Evolutionary conservation across 1,284 basidiomycete species (phyloP), one percentile per base, ranked within the genome.

Genomic region (Ceraceosorus guamensis): DNA sequence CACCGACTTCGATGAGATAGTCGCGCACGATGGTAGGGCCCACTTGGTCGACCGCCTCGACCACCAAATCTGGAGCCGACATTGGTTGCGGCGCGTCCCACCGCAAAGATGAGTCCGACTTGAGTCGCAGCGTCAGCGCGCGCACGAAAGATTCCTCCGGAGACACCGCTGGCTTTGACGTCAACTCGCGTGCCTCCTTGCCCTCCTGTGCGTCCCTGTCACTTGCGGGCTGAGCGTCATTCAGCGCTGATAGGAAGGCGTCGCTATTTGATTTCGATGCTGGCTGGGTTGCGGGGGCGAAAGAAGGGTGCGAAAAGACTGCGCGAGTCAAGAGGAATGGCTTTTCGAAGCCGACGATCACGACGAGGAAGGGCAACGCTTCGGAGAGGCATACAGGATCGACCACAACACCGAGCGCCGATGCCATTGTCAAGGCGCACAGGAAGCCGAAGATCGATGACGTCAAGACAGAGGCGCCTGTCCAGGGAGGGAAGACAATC

Each of bases 271-370:
- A 57, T 57, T 58, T 71, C 52, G 51, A 58, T 50, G 53, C 55
- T 54, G 37, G 60, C 34, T 48, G 55, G 31, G 51, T 46, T 47
- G 57, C 54, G 30, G 81, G 81, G 1, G 79, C 78, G 65, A 81
- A 82, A 62, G 90, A 85, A 3, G 89, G 88, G 68, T 92, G 88
- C 18, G 85, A 83, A 78, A 97, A 90, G 37, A 97, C 88, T 10
- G 91, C 88, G 32, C 87, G 83, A 0, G 91, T 91, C 43, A 98
- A 84, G 10, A 89, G 84, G 59, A 92, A 87, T 0, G 92, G 93
- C 78, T 98, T 98, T 79, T 98, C 93, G 75, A 97, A 98, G 11
- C 93, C 93, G 56, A 98, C 86, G 0, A 90, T 93, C 77, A 95
- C 95, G 46, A 98, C 92, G 41, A 98, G 82, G 85, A 98, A 98